Base-by-base conservation (phyloP, 164 flowering plant genomes). In the Macadamia tetraphylla region DNA sequence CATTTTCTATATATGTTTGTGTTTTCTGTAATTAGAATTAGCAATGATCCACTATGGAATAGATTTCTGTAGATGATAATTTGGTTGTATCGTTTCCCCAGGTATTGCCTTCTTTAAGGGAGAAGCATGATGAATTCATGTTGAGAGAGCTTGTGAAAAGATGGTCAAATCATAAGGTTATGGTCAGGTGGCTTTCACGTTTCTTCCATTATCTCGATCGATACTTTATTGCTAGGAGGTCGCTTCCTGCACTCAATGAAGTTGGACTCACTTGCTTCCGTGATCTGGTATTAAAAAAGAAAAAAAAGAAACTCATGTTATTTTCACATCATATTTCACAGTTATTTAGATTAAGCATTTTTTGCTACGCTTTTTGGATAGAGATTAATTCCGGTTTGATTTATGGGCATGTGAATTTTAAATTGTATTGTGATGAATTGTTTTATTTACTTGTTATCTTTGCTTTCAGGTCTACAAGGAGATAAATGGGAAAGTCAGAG, bases 161-260 rank as follows among this genome's bases (percentile, higher is more conserved):
- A 67, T 90, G 96, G 96, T 70, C 76, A 32, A 88, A 90, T 74
- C 93, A 88, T 77, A 90, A 88, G 72, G 77, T 90, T 56, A 87
- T 88, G 93, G 89, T 88, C 60, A 83, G 93, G 67, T 90, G 96
- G 96, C 86, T 90, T 62, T 87, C 91, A 48, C 84, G 91, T 9
- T 90, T 88, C 81, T 88, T 90, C 67, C 74, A 75, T 60, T 88
- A 87, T 75, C 83, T 90, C 55, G 96, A 90, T 66, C 87, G 91
- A 8, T 87, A 85, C 79, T 87, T 85, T 55, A 83, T 88, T 69
- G 83, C 90, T 30, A 82, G 90, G 73, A 83, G 90, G 67, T 84
- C 90, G 12, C 88, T 90, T 74, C 90, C 93, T 29, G 59, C 87
- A 29, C 81, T 90, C 7, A 79, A 82, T 64, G 96, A 87, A 76